Evolutionary conservation across 176 grass and related monocot species (phyloP), one percentile per base, ranked within the genome.

Genomic region (Oryza nivara): DNA sequence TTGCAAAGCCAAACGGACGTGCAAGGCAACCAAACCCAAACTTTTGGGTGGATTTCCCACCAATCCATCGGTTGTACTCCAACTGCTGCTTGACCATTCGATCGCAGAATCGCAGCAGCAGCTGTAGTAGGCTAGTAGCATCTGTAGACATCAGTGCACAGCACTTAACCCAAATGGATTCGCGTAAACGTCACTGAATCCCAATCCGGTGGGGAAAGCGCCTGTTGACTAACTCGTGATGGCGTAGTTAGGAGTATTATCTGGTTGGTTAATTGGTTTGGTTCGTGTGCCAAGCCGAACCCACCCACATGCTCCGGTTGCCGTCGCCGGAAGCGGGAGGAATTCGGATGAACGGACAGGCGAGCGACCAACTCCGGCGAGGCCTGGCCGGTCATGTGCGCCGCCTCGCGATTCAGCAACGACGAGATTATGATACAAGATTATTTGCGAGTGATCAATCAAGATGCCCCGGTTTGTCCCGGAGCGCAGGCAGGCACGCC

Each of bases 111-210:
- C 43, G 10, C 7, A 20, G 65, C 34, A 13, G 60, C 28, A 30
- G 10, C 67, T 73, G 4, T 19, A 4, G 26, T 26, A 26, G 26
- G 26, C 26, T 26, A 26, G 26, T 26, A 26, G 26, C 26, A 26
- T 26, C 26, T 26, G 26, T 26, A 26, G 26, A 26, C 26, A 26
- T 26, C 26, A 26, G 26, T 26, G 26, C 26, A 26, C 26, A 26
- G 26, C 26, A 26, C 26, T 26, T 26, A 1, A 34, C 2, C 6
- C 4, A 45, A 26, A 79, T 22, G 82, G 72, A 8, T 72, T 82
- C 58, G 77, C 88, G 83, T 86, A 71, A 49, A 89, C 83, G 83
- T 11, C 78, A 89, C 76, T 52, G 4, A 26, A 26, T 26, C 26
- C 26, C 26, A 26, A 26, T 26, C 26, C 26, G 26, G 26, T 60